Evolutionary conservation across 768 basidiomycete genomes (phyloP).

Genomic region (Russula sp.): DNA sequence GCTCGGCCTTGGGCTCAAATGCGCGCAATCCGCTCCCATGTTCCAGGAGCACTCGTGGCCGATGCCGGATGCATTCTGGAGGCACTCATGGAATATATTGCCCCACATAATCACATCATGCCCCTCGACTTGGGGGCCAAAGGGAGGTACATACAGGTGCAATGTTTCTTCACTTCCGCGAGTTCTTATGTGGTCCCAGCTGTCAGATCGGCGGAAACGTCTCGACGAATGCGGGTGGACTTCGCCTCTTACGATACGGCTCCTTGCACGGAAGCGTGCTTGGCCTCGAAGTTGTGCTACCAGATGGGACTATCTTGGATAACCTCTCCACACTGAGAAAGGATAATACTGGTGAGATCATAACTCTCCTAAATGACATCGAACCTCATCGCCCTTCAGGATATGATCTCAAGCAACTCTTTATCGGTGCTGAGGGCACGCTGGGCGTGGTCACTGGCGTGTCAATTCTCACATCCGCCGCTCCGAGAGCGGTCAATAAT

Average conservation of each 20-base stretch:
- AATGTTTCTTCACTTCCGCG: background rate
- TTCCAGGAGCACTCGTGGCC: slow-evolving; percentile 74
- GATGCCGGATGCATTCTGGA: slow-evolving; percentile 96
- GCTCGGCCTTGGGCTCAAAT: slow-evolving; percentile 6
- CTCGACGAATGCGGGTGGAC: slow-evolving; percentile 96
- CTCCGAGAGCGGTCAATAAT: slow-evolving; percentile 80
- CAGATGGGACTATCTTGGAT: slow-evolving; percentile 88
- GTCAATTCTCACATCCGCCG: slow-evolving; percentile 84
- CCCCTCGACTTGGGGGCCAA: slow-evolving; percentile 94
- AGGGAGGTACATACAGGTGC: slow-evolving; percentile 57
- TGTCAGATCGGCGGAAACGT: slow-evolving; percentile 99
- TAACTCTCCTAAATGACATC: background rate
- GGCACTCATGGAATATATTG: slow-evolving; percentile 76
- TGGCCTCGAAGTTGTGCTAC: slow-evolving; percentile 91
- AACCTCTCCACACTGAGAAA: slow-evolving; percentile 87
- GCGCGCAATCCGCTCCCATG: background rate
- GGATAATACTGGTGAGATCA: slow-evolving; percentile 82
- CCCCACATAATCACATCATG: slow-evolving; percentile 89
- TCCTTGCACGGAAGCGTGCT: slow-evolving; percentile 92
- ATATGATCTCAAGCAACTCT: slow-evolving; percentile 96
- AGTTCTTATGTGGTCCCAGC: slow-evolving; percentile 32
- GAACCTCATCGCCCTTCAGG: slow-evolving; percentile 39
- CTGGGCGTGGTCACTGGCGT: slow-evolving; percentile 93
- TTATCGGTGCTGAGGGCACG: slow-evolving; percentile 96
- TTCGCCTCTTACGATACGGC: slow-evolving; percentile 89